Evolutionary conservation across 2,329 filamentous ascomycete genomes (phyloP), one percentile per base, ranked within the genome.

Genomic region (Aspergillus carbonarius): DNA sequence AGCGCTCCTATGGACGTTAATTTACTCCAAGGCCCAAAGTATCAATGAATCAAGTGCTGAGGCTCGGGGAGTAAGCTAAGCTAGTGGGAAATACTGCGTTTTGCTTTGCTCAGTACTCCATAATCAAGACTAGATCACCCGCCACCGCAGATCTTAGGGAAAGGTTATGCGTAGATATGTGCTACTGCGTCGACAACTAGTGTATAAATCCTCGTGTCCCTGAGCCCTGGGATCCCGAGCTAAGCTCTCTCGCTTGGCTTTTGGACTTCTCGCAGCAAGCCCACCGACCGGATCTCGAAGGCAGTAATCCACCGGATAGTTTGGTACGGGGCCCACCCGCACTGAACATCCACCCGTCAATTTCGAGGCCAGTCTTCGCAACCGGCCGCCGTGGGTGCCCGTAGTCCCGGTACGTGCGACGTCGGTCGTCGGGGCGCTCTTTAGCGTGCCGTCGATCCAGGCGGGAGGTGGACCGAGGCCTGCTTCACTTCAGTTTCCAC

Each of bases 391-490:
- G 37, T 30, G 25, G 40, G 37, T 30, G 37, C 15, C 51, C 27
- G 39, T 42, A 54, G 17, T n/a, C 37, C 39, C n/a, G 37, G 35
- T 44, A 54, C 42, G 27, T 44, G 30, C 51, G 40, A 54, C 40
- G 39, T 53, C 20, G 17, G 50, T 30, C 20, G 27, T 37, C 32
- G 51, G 51, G 51, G 51, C 25, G 39, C 51, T 54, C 37, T 54
- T 54, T 54, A 54, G 51, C 51, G 51, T 54, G 51, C 37, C 37
- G 51, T 54, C 37, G 51, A 54, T 54, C 51, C 51, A 54, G 40
- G 51, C 51, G 51, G 51, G 51, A 54, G 51, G 51, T 53, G 48
- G 55, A 57, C 55, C 55, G 55, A 57, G 55, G 55, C 54, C 46
- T 54, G 39, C 51, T 54, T 54, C 37, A 44, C 51, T 44, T 54